Evolutionary conservation across 148 eudicot species (phyloP), one percentile per base, ranked within the genome.

Genomic region (Camellia sinensis): DNA sequence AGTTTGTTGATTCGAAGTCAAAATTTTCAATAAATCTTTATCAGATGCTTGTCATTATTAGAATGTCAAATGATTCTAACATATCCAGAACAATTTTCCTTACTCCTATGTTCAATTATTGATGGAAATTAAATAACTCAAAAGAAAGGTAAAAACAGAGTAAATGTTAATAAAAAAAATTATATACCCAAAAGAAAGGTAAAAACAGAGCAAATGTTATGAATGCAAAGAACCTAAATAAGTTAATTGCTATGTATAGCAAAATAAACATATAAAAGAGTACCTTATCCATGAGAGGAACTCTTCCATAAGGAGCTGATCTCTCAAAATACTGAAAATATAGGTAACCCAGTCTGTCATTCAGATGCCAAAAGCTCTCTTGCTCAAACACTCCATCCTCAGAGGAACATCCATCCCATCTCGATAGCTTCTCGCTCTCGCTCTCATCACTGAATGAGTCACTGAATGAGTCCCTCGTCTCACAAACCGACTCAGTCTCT

Each of bases 401-500:
- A 18, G 82, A 79, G 2, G 71, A 37, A n/a, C 43, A 37, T 68
- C 76, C 82, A 73, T 13, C 73, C 19, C 67, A 78, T 71, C 81
- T 74, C 9, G 85, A 83, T 44, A 79, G 54, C 21, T 78, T 79
- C 10, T 78, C 82, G 19, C 79, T 71, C 63, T 75, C 82, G 5
- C 80, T 83, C 19, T 74, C 84, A 1, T 50, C 80, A 62, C 71
- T 71, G 71, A 88, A 86, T 3, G 98, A 93, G 73, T 96, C 99
- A 67, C 98, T 93, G 48, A 83, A 92, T 22, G 93, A 91, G 77
- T 92, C 97, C 84, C 92, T 91, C 8, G 90, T 92, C 79, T 88
- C 95, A 9, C 87, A 89, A 0, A 81, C 85, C 0, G 91, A 87
- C 0, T 92, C 94, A 17, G 80, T 81, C 61, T 92, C 97, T 62